Percentiles rank a stretch among this genome's conserved stretches.
These are phyloP conservation scores for Pleurozium schreberi DNA, from an alignment of 225 moss, liverwort and hornwort genomes.

Conservation along the genomic window DNA sequence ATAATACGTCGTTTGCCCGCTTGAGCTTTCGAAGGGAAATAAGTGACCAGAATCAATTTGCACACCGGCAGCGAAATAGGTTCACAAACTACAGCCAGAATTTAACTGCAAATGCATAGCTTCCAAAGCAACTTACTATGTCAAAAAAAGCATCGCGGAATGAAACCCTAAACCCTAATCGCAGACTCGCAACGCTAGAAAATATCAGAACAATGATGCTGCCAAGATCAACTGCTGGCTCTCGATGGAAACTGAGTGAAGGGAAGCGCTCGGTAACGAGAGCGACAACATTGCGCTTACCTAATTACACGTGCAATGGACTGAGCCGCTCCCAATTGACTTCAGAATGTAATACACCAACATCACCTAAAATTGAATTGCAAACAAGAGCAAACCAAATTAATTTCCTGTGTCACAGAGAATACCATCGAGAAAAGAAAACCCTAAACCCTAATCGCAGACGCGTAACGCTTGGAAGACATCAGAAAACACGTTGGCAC, in stretches of 20 bases:
- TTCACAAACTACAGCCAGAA: background rate
- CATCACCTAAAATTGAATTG: background rate
- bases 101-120: background rate
- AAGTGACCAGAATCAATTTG: background rate
- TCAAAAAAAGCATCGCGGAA: background rate
- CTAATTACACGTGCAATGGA: background rate
- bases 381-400: background rate
- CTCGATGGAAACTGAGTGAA: background rate
- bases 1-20: background rate
- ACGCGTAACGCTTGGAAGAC: background rate
- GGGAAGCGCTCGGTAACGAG: background rate
- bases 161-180: background rate
- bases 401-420: background rate
- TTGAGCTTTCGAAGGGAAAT: background rate
- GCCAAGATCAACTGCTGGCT: background rate
- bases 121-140: background rate
- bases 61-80: background rate
- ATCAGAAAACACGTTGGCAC: background rate
- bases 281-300: background rate
- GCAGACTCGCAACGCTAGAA: background rate
- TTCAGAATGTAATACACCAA: background rate
- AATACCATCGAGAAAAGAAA: background rate
- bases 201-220: background rate
- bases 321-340: background rate
- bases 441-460: background rate